These are phyloP conservation scores for Moesziomyces sp. DNA, from an alignment of 1,284 basidiomycete genomes.

Conservation along the genomic window DNA sequence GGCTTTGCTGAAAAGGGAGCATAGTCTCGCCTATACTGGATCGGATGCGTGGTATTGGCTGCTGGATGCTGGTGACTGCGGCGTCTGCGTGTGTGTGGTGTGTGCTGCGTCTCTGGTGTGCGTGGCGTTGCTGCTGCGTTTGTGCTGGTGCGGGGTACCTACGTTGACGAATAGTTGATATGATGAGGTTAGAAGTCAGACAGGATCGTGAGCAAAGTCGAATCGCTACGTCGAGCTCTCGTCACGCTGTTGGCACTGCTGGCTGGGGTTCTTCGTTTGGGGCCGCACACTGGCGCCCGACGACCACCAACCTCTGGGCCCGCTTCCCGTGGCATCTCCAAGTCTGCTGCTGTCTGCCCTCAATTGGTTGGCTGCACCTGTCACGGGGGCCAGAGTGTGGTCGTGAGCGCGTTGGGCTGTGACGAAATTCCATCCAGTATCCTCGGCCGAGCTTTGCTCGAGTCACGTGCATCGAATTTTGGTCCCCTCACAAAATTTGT, in stretches of 20 bases:
- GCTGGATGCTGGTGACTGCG: constrained; percentile 1
- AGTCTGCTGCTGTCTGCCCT: no score
- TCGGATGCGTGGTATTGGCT: background rate
- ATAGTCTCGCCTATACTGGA: no score
- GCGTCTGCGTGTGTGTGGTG: constrained; percentile 7
- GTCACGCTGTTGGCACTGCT: constrained; percentile 2
- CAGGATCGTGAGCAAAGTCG: constrained; percentile 50
- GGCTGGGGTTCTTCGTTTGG: constrained; percentile 4
- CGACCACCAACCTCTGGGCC: no score
- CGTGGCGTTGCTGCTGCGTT: constrained; percentile 12
- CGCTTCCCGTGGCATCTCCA: no score
- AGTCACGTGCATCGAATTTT: background rate
- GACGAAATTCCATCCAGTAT: no score
- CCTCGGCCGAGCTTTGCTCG: background rate
- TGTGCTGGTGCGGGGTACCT: constrained; percentile 29
- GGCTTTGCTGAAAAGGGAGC: no score
- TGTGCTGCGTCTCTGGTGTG: constrained; percentile 30
- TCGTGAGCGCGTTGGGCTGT: background rate
- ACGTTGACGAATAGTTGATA: constrained; percentile 54
- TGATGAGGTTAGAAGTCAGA: constrained; percentile 50
- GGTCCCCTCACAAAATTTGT: no score
- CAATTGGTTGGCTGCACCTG: background rate
- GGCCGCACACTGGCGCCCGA: background rate
- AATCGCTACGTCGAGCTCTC: constrained; percentile 31
- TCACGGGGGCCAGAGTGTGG: background rate